Evolutionary conservation across 2,329 filamentous ascomycete species (phyloP).

Genomic region (Cercospora citrullina): DNA sequence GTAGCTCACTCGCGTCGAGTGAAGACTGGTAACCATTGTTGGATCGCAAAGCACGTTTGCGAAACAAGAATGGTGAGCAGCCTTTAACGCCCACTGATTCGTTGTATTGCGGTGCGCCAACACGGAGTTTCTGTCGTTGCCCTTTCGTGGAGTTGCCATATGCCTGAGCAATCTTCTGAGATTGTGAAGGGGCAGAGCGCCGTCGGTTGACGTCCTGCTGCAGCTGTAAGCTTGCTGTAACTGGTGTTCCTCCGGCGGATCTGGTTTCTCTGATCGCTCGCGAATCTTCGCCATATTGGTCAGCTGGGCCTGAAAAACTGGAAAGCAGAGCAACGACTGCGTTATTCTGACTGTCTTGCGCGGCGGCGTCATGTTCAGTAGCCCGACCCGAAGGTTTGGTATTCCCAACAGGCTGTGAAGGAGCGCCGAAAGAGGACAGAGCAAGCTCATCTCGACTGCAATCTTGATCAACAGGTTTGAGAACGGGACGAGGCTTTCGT

Average conservation of each 20-base stretch:
- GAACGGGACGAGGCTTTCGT: constrained; percentile 12
- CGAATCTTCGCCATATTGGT: not conserved
- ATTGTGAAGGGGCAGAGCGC: constrained; percentile 22
- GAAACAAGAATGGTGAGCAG: constrained; percentile 34
- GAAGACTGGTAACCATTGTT: constrained; percentile 9
- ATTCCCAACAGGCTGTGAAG: constrained; percentile 19
- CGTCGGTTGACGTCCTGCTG: constrained; percentile 4
- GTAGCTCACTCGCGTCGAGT: not conserved
- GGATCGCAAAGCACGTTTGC: constrained; percentile 27
- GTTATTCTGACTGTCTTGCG: not conserved
- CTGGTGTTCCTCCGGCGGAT: not conserved
- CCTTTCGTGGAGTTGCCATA: constrained; percentile 5
- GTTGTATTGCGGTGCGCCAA: constrained; percentile 13
- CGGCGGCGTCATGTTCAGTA: not conserved
- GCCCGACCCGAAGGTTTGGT: not conserved
- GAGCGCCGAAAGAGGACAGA: constrained; percentile 23
- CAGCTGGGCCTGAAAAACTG: not conserved
- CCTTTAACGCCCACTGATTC: constrained; percentile 16
- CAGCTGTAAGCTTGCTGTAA: not conserved
- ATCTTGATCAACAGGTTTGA: constrained; percentile 26
- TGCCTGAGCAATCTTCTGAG: constrained; percentile 10
- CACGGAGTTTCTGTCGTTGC: not conserved
- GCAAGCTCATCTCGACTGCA: constrained; percentile 30
- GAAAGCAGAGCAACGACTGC: not conserved
- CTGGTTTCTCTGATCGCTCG: not conserved